A percentile compares a stretch with the other conserved stretches of the same genome.
Evolutionary conservation across 2,329 filamentous ascomycete genomes (phyloP).

Genomic region (Fusarium drepaniforme): DNA sequence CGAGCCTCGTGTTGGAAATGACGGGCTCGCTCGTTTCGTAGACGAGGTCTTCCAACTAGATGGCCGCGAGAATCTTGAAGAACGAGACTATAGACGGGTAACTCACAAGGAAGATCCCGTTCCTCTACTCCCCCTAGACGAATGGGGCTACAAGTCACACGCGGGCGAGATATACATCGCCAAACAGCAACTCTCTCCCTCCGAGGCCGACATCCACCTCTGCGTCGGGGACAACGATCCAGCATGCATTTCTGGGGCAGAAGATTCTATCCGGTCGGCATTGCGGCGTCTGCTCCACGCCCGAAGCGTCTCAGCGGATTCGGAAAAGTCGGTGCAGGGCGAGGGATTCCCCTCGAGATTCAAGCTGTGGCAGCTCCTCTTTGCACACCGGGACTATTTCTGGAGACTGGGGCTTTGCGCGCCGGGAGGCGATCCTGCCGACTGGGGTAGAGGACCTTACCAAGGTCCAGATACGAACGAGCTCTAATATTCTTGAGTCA

Average conservation of each 20-base stretch:
- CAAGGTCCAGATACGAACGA: slow-evolving; percentile 53
- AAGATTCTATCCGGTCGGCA: slow-evolving; percentile 49
- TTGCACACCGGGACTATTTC: slow-evolving; percentile 96
- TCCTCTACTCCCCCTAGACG: slow-evolving; percentile 83
- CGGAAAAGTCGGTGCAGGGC: slow-evolving; percentile 29
- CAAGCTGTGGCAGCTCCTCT: slow-evolving; percentile 92
- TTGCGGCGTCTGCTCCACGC: slow-evolving; percentile 41
- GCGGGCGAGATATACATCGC: slow-evolving; percentile 89
- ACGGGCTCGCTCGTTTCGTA: slow-evolving; percentile 66
- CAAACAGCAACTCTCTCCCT: slow-evolving; percentile 77
- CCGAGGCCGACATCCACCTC: slow-evolving; percentile 73
- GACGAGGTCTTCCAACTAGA: slow-evolving; percentile 63
- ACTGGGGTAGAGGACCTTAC: slow-evolving; percentile 71
- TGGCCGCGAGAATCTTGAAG: slow-evolving; percentile 47
- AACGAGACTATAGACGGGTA: slow-evolving; percentile 75
- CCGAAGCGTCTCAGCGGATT: slow-evolving; percentile 41
- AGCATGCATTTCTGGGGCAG: slow-evolving; percentile 76
- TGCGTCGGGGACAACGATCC: slow-evolving; percentile 81
- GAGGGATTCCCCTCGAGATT: slow-evolving; percentile 70
- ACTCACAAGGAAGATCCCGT: slow-evolving; percentile 92
- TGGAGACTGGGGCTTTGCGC: slow-evolving; percentile 92
- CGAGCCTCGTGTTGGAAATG: slow-evolving; percentile 79
- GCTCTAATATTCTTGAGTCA: slow-evolving; percentile 45
- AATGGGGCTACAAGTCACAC: slow-evolving; percentile 91
- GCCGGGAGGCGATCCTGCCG: slow-evolving; percentile 78